phyloP scores from a whole-genome alignment of 2,329 filamentous ascomycete species.

The Pezicula radicicola region DNA sequence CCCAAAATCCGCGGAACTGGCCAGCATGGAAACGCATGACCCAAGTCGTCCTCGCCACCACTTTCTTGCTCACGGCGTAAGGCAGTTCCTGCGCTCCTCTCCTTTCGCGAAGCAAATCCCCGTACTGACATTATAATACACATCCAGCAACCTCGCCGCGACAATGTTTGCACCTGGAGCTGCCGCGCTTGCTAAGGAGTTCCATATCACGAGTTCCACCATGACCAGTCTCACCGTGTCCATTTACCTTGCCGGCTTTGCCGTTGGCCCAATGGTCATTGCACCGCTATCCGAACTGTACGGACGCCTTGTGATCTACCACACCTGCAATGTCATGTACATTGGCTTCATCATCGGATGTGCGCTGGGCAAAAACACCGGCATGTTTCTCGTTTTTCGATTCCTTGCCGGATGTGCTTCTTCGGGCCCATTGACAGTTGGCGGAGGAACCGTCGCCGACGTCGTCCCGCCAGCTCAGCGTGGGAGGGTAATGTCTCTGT shows the following conservation, averaged over 20 bases:
- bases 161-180: conserved; percentile 68
- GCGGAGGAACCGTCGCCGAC: conserved; percentile 51
- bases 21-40: conserved; percentile 24
- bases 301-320: conserved; percentile 49
- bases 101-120: conserved; percentile 15
- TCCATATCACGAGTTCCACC: conserved; percentile 38
- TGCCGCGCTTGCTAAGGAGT: conserved; percentile 57
- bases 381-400: conserved; percentile 53
- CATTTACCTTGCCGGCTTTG: conserved; percentile 22
- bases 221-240: conserved; percentile 61
- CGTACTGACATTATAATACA: too few relatives aligned
- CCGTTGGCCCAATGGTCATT: conserved; percentile 20
- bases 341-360: conserved; percentile 52
- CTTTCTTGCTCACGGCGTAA: too few relatives aligned
- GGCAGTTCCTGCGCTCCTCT: conserved; percentile 11
- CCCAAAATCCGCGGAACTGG: conserved; percentile 33
- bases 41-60: conserved; percentile 27
- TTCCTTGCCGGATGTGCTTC: conserved; percentile 54
- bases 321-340: conserved; percentile 45
- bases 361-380: conserved; percentile 44
- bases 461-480: conserved; percentile 45
- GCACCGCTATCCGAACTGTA: conserved; percentile 58
- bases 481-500: conserved; percentile 43
- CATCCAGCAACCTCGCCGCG: conserved; percentile 25
- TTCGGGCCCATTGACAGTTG: conserved; percentile 51